Evolutionary conservation across 1,284 basidiomycete genomes (phyloP).

Genomic region (Rugosomyces carneus): DNA sequence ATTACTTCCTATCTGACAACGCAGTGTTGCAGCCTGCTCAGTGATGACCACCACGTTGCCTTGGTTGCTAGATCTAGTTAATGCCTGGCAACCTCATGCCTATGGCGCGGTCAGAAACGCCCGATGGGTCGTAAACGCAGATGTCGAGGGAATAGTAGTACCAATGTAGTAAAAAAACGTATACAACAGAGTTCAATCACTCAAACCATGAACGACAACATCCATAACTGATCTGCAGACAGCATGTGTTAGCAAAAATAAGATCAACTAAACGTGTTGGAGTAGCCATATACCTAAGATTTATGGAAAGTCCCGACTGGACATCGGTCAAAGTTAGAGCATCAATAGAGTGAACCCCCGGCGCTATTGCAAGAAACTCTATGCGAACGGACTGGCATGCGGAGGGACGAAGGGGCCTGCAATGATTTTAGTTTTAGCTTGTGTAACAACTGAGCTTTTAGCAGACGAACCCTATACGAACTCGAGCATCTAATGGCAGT

Average conservation of each 20-base stretch:
- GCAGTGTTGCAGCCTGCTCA: too few relatives aligned
- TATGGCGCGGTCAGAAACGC: too few relatives aligned
- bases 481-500: constrained; percentile 73
- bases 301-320: constrained; percentile 66
- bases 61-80: too few relatives aligned
- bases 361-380: constrained; percentile 74
- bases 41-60: too few relatives aligned
- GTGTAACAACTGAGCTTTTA: not conserved
- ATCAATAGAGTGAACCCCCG: constrained; percentile 77
- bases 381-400: constrained; percentile 85
- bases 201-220: constrained; percentile 55
- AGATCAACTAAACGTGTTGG: not conserved
- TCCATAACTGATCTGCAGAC: constrained; percentile 59
- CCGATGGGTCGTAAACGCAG: too few relatives aligned
- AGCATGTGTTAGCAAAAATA: not conserved
- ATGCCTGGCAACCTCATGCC: too few relatives aligned
- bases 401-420: constrained; percentile 70
- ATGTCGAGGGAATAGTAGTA: too few relatives aligned
- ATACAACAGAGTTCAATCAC: too few relatives aligned
- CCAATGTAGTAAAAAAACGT: too few relatives aligned
- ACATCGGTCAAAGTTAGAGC: constrained; percentile 68
- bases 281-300: constrained; percentile 52
- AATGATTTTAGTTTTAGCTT: constrained; percentile 4
- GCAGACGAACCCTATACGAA: constrained; percentile 68
- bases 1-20: too few relatives aligned